Evolutionary conservation across 1,139 yeast species (phyloP).

Genomic region (Meyerozyma smithsonii): DNA sequence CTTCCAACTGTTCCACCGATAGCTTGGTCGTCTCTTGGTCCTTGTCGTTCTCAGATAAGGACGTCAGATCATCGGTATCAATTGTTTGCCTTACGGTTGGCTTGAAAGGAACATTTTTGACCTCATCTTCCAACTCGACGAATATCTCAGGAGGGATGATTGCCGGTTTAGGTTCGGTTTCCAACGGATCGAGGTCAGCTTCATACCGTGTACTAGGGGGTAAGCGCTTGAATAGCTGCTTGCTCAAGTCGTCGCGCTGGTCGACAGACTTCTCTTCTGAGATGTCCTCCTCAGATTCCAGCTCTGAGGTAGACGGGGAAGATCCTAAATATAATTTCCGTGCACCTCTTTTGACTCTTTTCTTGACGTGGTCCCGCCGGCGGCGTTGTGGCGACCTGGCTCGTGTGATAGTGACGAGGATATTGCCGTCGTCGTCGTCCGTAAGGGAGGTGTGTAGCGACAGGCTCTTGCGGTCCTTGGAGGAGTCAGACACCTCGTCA

Average conservation of each 20-base stretch:
- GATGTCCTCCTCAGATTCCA: slow-evolving; percentile 3
- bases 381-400: slow-evolving; percentile 5
- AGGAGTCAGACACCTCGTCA: slow-evolving; percentile 9
- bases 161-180: slow-evolving; percentile 2
- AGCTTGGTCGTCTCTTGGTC: too few relatives aligned
- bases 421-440: slow-evolving; percentile 8
- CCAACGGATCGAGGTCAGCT: not conserved
- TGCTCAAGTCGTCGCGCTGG: not conserved
- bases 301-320: slow-evolving; percentile 8
- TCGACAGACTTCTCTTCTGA: not conserved
- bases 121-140: not conserved
- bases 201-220: not conserved
- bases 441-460: slow-evolving; percentile 7
- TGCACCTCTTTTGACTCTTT: slow-evolving; percentile 9
- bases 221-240: not conserved
- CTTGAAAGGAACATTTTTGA: not conserved
- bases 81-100: not conserved
- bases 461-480: slow-evolving; percentile 7
- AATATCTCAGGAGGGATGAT: not conserved
- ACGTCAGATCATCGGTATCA: not conserved
- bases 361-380: slow-evolving; percentile 5
- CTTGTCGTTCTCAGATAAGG: not conserved
- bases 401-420: slow-evolving; percentile 7
- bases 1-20: not conserved
- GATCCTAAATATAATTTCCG: slow-evolving; percentile 9